Conservation (phyloP, 345 rosid genomes). For the Brassica napus region Da-Ae NC_063443.1:8697501-8698000, state of each 20-base stretch:
- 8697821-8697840: too few relatives aligned
- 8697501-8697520: too few relatives aligned
- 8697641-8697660: background rate
- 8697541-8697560: background rate
- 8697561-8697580: background rate
- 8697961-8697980: too few relatives aligned
- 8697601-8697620: background rate
- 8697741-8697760: slow-evolving; percentile 30
- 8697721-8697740: background rate
- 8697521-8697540: background rate
- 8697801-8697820: too few relatives aligned
- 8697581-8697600: background rate
- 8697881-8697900: too few relatives aligned
- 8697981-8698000: too few relatives aligned
- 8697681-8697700: background rate
- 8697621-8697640: background rate
- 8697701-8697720: slow-evolving; percentile 11
- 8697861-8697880: too few relatives aligned
- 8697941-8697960: too few relatives aligned
- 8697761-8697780: background rate
- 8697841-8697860: too few relatives aligned
- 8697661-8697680: background rate
- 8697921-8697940: too few relatives aligned
- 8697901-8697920: too few relatives aligned
- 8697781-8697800: too few relatives aligned